Evolutionary conservation across 371 early-diverging fungal genomes (phyloP), one percentile per base, ranked within the genome.

Genomic region (Mucor sp.): DNA sequence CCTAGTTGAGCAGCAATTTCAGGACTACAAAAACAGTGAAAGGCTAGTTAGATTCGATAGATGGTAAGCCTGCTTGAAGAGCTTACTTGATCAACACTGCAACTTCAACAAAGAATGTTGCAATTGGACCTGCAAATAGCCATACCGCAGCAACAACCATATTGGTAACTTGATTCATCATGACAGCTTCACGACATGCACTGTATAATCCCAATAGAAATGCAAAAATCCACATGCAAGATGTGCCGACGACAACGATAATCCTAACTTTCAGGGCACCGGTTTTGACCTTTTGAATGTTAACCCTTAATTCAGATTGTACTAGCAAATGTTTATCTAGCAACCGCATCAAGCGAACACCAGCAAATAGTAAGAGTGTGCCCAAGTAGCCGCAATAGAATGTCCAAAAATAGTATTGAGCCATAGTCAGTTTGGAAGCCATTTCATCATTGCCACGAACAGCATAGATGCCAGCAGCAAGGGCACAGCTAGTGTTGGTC

Each of bases 21-120:
- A 32, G 68, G 63, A 23, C 68, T 67, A 59, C n/a, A 57, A 8
- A 33, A 33, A 33, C 0, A 19, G 57, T 19, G 7, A 28, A 57
- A 25, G 7, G 28, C 35, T 3, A 53, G 4, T 14, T 1, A 53
- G 23, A 27, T 27, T 21, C 14, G 27, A 14, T 14, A 25, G 6
- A 23, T 14, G 23, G 2, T 41, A 63, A 17, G 17, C 15, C 19
- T 11, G 12, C 3, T 21, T 6, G 19, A 41, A 57, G 25, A 33
- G 2, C 75, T 28, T 70, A 79, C 79, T 77, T 77, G 11, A 80
- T 63, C 12, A 80, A 50, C 12, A 80, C 32, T 0, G 75, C 74
- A 11, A 71, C 6, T 44, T 69, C 75, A 1, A 80, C 62, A 27
- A 80, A 53, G 14, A 77, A 56, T 4, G 74, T 71, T 15, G 78